Percentiles rank a stretch among this genome's conserved stretches.
Evolutionary conservation across 2,329 filamentous ascomycete genomes (phyloP).

Genomic region (Monilinia vaccinii-corymbosi): DNA sequence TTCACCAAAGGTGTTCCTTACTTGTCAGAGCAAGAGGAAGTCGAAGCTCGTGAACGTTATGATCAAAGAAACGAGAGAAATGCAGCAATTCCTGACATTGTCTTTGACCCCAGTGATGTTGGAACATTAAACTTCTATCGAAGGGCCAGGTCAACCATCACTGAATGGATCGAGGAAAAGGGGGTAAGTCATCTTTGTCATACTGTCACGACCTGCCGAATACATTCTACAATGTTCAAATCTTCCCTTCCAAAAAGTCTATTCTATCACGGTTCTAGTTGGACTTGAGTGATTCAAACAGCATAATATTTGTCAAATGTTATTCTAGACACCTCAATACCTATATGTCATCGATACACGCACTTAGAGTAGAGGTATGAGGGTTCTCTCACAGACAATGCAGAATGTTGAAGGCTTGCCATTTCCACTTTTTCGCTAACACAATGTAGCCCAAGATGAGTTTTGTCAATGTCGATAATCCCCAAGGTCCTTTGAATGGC

Average conservation of each 20-base stretch:
- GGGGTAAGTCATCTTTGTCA: conserved; percentile 13
- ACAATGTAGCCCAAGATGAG: conserved; percentile 19
- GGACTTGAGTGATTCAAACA: neutral
- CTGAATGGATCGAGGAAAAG: conserved; percentile 19
- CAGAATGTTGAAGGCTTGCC: neutral
- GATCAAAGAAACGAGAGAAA: conserved; percentile 22
- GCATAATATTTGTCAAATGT: neutral
- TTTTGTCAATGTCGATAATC: conserved; percentile 38
- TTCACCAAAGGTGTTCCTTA: conserved; percentile 52
- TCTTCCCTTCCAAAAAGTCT: neutral
- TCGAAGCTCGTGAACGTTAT: conserved; percentile 33
- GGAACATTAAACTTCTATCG: conserved; percentile 21
- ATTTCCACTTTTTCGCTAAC: neutral
- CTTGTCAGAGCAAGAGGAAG: conserved; percentile 50
- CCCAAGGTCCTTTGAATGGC: conserved; percentile 36
- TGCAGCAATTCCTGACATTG: conserved; percentile 21
- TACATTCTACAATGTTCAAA: neutral
- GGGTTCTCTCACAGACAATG: neutral
- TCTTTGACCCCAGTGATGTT: conserved; percentile 18
- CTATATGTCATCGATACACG: neutral
- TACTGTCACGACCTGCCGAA: no score
- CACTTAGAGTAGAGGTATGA: neutral
- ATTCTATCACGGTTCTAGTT: neutral
- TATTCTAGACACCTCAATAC: neutral
- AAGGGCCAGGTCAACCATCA: conserved; percentile 20